Percentiles rank a stretch among this genome's conserved stretches.
phyloP scores from a whole-genome alignment of 2,329 filamentous ascomycete genomes.

The Fusarium sp. region DNA sequence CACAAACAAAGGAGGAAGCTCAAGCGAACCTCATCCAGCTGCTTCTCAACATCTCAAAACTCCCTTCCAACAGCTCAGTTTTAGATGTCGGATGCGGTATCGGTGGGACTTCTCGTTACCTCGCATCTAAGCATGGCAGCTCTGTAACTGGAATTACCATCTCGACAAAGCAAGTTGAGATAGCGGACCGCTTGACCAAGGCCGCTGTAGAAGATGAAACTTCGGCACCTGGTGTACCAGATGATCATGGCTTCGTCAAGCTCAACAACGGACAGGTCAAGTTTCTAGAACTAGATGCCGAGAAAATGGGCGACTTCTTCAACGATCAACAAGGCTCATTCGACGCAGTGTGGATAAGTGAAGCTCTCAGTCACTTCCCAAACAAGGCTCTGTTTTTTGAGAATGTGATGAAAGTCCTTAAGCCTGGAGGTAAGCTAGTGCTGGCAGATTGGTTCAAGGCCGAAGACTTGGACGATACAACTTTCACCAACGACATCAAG shows the following conservation, averaged over 20 bases:
- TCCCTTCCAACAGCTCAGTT: slow-evolving; percentile 48
- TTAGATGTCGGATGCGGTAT: slow-evolving; percentile 72
- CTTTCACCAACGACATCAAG: slow-evolving; percentile 65
- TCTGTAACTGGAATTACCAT: slow-evolving; percentile 71
- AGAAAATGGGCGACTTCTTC: slow-evolving; percentile 69
- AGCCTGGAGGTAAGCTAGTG: slow-evolving; percentile 63
- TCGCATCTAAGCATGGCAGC: slow-evolving; percentile 64
- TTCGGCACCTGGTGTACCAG: slow-evolving; percentile 7
- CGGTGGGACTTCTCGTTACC: slow-evolving; percentile 68
- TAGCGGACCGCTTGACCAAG: slow-evolving; percentile 64
- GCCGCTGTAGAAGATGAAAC: slow-evolving; percentile 43
- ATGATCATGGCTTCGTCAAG: slow-evolving; percentile 52
- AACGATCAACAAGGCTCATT: slow-evolving; percentile 56
- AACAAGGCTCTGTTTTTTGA: slow-evolving; percentile 70
- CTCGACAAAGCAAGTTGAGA: slow-evolving; percentile 69
- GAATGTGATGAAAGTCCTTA: slow-evolving; percentile 63
- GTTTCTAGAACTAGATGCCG: slow-evolving; percentile 71
- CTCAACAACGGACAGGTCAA: slow-evolving; percentile 61
- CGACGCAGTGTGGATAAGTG: slow-evolving; percentile 71
- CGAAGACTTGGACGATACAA: slow-evolving; percentile 58
- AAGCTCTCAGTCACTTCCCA: slow-evolving; percentile 70
- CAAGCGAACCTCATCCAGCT: slow-evolving; percentile 69
- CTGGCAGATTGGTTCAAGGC: slow-evolving; percentile 73
- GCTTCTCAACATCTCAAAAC: slow-evolving; percentile 59
- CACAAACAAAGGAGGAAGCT: slow-evolving; percentile 68